phyloP scores from a whole-genome alignment of 495 filamentous ascomycete genomes.

The Sabuloglossum arenarium region DNA sequence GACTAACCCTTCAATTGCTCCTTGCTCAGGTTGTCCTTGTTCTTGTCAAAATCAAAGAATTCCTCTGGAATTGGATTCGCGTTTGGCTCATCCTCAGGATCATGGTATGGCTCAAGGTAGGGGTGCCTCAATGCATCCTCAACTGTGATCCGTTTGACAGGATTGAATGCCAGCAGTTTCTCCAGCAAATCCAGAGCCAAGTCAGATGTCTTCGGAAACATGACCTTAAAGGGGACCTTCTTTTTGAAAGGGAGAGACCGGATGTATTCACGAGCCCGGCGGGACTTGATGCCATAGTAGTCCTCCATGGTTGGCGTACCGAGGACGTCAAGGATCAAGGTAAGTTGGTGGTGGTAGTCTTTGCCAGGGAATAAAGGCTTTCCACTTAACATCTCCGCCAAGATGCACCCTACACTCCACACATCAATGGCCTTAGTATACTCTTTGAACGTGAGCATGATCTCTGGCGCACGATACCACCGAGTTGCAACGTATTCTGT shows the following conservation, averaged over 20 bases:
- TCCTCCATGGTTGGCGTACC: slow-evolving; percentile 99
- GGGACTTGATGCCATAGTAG: slow-evolving; percentile 99
- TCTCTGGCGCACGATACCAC: slow-evolving; percentile 98
- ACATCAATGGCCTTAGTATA: slow-evolving; percentile 99
- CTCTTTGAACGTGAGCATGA: slow-evolving; percentile 99
- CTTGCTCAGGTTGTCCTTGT: slow-evolving; percentile 97
- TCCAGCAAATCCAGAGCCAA: slow-evolving; percentile 85
- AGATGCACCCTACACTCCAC: slow-evolving; percentile 97
- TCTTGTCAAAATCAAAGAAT: slow-evolving; percentile 99
- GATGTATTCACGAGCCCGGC: slow-evolving; percentile 94
- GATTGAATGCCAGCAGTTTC: slow-evolving; percentile 93
- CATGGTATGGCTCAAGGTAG: slow-evolving; percentile 96
- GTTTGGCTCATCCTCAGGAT: slow-evolving; percentile 96
- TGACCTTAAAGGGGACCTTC: slow-evolving; percentile 91
- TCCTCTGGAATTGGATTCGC: slow-evolving; percentile 91
- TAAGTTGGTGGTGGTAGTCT: slow-evolving; percentile 98
- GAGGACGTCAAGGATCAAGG: slow-evolving; percentile 90
- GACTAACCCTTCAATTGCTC: slow-evolving; percentile 77
- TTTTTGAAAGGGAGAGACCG: slow-evolving; percentile 99
- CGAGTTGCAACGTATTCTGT: slow-evolving; percentile 98
- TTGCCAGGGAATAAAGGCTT: slow-evolving; percentile 98
- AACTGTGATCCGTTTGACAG: slow-evolving; percentile 92
- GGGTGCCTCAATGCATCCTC: slow-evolving; percentile 95
- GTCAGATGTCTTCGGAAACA: slow-evolving; percentile 95
- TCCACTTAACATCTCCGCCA: slow-evolving; percentile 99